Evolutionary conservation across 306 rosid genomes (phyloP), one percentile per base, ranked within the genome.

Genomic region (Cucurbita argyrosperma): DNA sequence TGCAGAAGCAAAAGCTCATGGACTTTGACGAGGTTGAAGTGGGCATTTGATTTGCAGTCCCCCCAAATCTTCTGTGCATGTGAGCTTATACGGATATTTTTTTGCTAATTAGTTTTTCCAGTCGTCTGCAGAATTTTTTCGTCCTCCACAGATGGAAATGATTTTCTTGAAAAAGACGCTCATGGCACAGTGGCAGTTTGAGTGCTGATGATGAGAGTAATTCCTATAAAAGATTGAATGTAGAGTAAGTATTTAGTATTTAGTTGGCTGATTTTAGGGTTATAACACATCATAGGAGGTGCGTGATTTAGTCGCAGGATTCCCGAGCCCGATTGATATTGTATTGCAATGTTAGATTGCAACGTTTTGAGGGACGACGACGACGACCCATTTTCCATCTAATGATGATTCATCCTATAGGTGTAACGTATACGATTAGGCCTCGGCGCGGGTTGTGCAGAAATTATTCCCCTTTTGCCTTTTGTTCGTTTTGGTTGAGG

Each of bases 381-480:
- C 79, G 79, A 79, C 80, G 79, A 79, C 80, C 82, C 81, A 55
- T 71, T 80, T 82, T 78, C 50, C 65, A 83, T 70, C 78, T 79
- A 55, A 78, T 78, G 83, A 85, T 81, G 82, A 82, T 82, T 84
- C 84, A 42, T 65, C 80, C 77, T 70, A 70, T 85, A 80, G 92
- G 88, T 77, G 90, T 84, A 82, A 80, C 83, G 72, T 77, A 78
- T 86, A 79, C 88, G 88, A 78, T 50, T 70, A 70, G 74, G 86
- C 85, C 82, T 79, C 53, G 85, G 83, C 70, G 84, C 69, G 82
- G 84, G 80, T 45, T 90, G 97, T 90, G 97, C 92, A 90, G 92
- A 87, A 82, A 51, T 50, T 70, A 47, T 68, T 30, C 46, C 60
- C 58, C 58, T 70, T 66, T 86, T 83, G 76, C 82, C 59, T 78